These are phyloP conservation scores for Globisporangium paddicum DNA, from an alignment of 352 stramenopile species.

Conservation along the genomic window DNA sequence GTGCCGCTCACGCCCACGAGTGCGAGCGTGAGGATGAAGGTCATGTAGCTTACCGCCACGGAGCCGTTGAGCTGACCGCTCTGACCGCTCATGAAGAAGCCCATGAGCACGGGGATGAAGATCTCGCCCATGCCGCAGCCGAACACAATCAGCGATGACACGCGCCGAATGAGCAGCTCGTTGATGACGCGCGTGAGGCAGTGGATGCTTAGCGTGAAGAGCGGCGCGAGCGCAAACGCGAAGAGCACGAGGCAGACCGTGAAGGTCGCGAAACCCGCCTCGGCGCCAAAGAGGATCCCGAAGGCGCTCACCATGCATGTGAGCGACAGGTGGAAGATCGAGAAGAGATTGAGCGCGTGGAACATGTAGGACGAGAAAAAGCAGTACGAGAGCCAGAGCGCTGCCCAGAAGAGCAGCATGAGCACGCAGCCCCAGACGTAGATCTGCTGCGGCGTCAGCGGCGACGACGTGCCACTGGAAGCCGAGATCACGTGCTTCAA, in stretches of 20 bases:
- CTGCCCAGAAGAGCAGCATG: slow-evolving; percentile 73
- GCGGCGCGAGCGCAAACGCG: slow-evolving; percentile 56
- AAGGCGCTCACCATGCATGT: slow-evolving; percentile 63
- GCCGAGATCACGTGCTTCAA: slow-evolving; percentile 51
- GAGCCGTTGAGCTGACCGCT: slow-evolving; percentile 70
- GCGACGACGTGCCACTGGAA: slow-evolving; percentile 1
- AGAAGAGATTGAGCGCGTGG: slow-evolving; percentile 47
- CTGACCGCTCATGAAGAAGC: slow-evolving; percentile 84
- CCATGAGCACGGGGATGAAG: slow-evolving; percentile 83
- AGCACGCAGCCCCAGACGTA: slow-evolving; percentile 55
- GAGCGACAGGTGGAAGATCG: slow-evolving; percentile 64
- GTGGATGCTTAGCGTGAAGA: slow-evolving; percentile 82
- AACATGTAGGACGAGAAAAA: slow-evolving; percentile 79
- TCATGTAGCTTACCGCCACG: slow-evolving; percentile 72
- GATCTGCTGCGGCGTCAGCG: slow-evolving; percentile 21
- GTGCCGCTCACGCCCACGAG: slow-evolving; percentile 63
- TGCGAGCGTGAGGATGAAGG: slow-evolving; percentile 67
- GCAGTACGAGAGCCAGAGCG: slow-evolving; percentile 65
- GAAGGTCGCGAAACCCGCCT: slow-evolving; percentile 51
- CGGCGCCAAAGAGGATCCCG: slow-evolving; percentile 55
- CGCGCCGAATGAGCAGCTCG: slow-evolving; percentile 67
- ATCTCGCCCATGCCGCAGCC: slow-evolving; percentile 78
- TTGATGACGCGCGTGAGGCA: slow-evolving; percentile 82
- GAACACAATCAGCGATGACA: slow-evolving; percentile 84
- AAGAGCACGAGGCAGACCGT: slow-evolving; percentile 55